Percentiles rank a stretch among this genome's conserved stretches.
phyloP scores from a whole-genome alignment of 202 grass and related monocot species.

The Sporobolus alterniflorus region DNA sequence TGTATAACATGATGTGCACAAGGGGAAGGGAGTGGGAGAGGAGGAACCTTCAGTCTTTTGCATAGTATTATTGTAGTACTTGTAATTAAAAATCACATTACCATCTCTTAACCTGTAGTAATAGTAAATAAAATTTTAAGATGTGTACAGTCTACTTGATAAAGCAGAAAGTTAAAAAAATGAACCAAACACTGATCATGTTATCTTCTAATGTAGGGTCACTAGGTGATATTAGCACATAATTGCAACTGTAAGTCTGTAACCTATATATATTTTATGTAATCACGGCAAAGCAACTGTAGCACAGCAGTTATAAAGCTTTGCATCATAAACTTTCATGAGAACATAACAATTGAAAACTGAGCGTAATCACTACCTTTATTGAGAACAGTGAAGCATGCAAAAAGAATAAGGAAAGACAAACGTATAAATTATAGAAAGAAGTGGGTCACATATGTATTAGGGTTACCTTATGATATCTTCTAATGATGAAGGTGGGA shows the following conservation, averaged over 20 bases:
- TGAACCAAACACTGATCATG: conserved; percentile 12
- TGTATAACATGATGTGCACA: not conserved
- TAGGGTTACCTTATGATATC: conserved; percentile 71
- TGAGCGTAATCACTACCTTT: not conserved
- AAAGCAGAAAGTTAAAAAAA: conserved; percentile 34
- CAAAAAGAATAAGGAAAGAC: not conserved
- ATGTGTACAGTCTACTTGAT: conserved; percentile 4
- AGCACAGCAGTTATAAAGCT: not conserved
- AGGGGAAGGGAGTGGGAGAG: not conserved
- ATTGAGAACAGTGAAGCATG: not conserved
- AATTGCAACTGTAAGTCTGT: not conserved
- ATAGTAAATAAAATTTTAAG: conserved; percentile 34
- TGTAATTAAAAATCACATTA: conserved; percentile 98
- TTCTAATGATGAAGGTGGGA: conserved; percentile 77
- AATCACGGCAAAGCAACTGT: not conserved
- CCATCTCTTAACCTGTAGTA: conserved; percentile 88
- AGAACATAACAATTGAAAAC: not conserved
- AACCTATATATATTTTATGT: not conserved
- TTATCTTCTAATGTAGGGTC: not conserved
- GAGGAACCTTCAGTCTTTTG: conserved; percentile 88
- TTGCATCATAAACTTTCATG: not conserved
- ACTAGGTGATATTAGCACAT: not conserved
- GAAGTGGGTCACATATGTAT: conserved; percentile 26
- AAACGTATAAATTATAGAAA: not conserved
- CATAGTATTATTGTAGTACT: conserved; percentile 91